A percentile compares a stretch with the other conserved stretches of the same genome.
These are phyloP conservation scores for Microthyrium microscopicum DNA, from an alignment of 2,329 filamentous ascomycete species.

Conservation along the genomic window DNA sequence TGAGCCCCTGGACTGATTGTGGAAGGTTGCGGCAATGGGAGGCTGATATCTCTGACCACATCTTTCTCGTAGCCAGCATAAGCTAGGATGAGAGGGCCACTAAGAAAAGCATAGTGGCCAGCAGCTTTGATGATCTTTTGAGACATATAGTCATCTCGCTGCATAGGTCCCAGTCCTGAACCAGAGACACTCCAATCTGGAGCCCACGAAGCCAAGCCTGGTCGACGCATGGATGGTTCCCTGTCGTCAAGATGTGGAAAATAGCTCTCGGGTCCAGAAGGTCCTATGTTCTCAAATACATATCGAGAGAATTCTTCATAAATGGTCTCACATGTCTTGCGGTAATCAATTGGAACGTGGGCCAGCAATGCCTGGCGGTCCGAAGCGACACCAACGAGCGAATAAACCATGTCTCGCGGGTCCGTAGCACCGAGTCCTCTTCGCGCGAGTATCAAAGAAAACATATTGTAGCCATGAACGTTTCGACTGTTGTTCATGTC, in stretches of 20 bases:
- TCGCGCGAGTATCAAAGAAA: neutral
- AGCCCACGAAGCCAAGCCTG: neutral
- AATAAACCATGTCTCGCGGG: slow-evolving; percentile 1
- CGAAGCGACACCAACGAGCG: neutral
- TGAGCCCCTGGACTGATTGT: neutral
- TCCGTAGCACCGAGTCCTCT: slow-evolving; percentile 1
- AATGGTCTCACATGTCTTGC: neutral
- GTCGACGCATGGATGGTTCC: neutral
- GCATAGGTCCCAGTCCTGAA: neutral
- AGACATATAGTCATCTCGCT: neutral
- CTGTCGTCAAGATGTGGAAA: neutral
- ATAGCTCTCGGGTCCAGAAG: no score
- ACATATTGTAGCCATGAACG: neutral
- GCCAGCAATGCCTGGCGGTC: neutral
- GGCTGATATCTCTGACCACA: neutral
- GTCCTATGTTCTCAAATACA: neutral
- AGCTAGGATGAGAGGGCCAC: neutral
- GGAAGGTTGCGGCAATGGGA: neutral
- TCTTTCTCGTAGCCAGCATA: neutral
- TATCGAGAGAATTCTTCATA: slow-evolving; percentile 2
- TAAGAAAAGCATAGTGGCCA: neutral
- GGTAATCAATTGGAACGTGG: slow-evolving; percentile 1
- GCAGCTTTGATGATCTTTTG: neutral
- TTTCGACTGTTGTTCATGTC: neutral
- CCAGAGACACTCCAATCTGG: slow-evolving; percentile 2